Evolutionary conservation across 192 early-diverging fungal species (phyloP), one percentile per base, ranked within the genome.

Genomic region (Coemansia sp.): DNA sequence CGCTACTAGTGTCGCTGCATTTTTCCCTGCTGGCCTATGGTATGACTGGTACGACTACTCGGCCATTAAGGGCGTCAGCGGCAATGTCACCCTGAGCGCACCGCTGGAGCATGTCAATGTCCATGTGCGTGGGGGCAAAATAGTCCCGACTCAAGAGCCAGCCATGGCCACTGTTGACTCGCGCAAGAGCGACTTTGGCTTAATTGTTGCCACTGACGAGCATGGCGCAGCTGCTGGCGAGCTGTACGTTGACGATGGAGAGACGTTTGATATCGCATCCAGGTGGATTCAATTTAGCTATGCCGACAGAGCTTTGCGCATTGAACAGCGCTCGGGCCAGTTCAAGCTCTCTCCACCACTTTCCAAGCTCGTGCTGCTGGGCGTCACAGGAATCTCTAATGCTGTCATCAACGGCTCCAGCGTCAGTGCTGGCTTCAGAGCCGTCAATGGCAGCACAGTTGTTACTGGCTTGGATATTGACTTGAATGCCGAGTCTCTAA

Each of bases 211-310:
- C 2, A 62, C 83, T 8, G 85, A 88, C 59, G 55, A 70, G 5
- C 18, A 59, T 5, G 83, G 79, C 21, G 24, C 57, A 8, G 86
- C 89, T 0, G 23, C 50, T 5, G 89, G 89, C 5, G 67, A 77
- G 53, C 60, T 88, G 9, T 88, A 85, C 60, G 58, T 88, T 9
- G 88, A 90, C 58, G 88, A 91, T 61, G 89, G 89, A 14, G 74
- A 85, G 23, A 82, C 79, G n/a, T 45, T 86, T 14, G 46, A 75
- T 23, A 63, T 48, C 3, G 39, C 28, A 3, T 51, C 67, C 26
- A 59, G 66, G 18, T 77, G 75, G 75, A 11, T 77, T n/a, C 42
- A 66, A 20, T 37, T 77, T 36, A 20, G 26, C 35, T 77, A 51
- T 37, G 11, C 14, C 24, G 10, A 56, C 26, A 36, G 35, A 6